A percentile compares a stretch with the other conserved stretches of the same genome.
These are phyloP conservation scores for Podila epicladia DNA, from an alignment of 192 early-diverging fungal genomes.

Conservation along the genomic window DNA sequence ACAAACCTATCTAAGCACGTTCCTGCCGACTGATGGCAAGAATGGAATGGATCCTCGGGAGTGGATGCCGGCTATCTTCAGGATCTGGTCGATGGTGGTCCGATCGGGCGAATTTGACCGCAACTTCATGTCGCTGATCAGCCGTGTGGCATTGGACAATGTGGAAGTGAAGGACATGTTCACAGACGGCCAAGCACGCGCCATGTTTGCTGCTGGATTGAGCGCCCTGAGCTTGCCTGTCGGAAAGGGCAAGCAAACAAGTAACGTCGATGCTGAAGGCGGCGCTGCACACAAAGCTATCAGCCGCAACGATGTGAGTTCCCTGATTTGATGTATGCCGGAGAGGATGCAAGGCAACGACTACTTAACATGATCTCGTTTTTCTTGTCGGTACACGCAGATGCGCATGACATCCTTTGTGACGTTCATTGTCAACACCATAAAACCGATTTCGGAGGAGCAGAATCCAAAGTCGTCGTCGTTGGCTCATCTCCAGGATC, in stretches of 20 bases:
- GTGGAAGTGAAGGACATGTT: constrained; percentile 59
- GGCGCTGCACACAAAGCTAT: constrained; percentile 54
- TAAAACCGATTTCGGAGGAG: constrained; percentile 57
- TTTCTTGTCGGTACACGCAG: neutral
- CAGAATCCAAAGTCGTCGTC: constrained; percentile 59
- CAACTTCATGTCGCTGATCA: constrained; percentile 77
- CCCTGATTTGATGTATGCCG: constrained; percentile 33
- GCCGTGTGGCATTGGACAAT: constrained; percentile 69
- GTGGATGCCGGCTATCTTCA: constrained; percentile 87
- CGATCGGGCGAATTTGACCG: constrained; percentile 68
- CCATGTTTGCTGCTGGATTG: constrained; percentile 63
- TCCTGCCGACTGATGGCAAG: constrained; percentile 69
- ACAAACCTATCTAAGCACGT: constrained; percentile 70
- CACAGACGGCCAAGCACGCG: constrained; percentile 66
- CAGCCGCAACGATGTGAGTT: constrained; percentile 47
- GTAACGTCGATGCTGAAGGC: constrained; percentile 59
- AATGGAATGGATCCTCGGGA: constrained; percentile 54
- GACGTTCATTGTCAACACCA: constrained; percentile 82
- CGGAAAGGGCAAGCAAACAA: constrained; percentile 56
- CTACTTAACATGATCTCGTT: too few species aligned
- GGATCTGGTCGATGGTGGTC: constrained; percentile 82
- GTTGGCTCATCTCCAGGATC: constrained; percentile 69
- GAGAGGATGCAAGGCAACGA: too few species aligned
- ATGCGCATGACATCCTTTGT: constrained; percentile 65
- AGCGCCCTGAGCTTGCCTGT: constrained; percentile 65